phyloP scores from a whole-genome alignment of 2,329 filamentous ascomycete genomes.

The Penicillium aurantiogriseum region DNA sequence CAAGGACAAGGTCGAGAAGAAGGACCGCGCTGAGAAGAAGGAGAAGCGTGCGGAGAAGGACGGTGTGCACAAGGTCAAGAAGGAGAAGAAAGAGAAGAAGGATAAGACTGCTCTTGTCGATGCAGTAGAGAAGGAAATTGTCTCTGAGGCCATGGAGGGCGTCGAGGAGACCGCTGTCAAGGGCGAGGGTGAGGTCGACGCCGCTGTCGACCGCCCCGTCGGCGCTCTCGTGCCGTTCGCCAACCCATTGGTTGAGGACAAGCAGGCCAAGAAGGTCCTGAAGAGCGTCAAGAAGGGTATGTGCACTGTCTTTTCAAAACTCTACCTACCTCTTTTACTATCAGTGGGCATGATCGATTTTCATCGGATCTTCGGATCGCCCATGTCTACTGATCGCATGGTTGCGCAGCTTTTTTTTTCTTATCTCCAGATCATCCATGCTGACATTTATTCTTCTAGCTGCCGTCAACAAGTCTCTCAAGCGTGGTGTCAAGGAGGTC shows the following conservation, averaged over 20 bases:
- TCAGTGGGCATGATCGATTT: not conserved
- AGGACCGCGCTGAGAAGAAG: conserved; percentile 45
- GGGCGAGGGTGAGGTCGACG: conserved; percentile 27
- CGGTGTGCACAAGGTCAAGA: conserved; percentile 48
- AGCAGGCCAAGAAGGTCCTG: conserved; percentile 52
- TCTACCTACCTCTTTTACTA: not conserved
- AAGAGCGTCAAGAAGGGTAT: conserved; percentile 54
- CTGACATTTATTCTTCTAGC: conserved; percentile 54
- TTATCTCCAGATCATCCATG: conserved; percentile 1
- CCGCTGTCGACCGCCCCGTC: conserved; percentile 37
- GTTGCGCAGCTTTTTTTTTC: conserved; percentile 3
- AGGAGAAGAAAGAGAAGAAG: conserved; percentile 49
- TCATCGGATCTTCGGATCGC: not conserved
- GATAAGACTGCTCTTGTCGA: conserved; percentile 40
- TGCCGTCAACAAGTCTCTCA: conserved; percentile 91
- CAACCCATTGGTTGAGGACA: conserved; percentile 51
- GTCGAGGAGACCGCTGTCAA: conserved; percentile 32
- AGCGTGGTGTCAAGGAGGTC: conserved; percentile 97
- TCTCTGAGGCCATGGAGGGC: conserved; percentile 36
- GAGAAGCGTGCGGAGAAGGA: conserved; percentile 48
- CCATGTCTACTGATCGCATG: not conserved
- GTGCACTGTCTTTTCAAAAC: conserved; percentile 1
- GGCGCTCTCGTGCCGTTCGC: conserved; percentile 52
- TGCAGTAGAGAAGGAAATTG: conserved; percentile 42
- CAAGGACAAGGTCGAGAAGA: conserved; percentile 48